These are phyloP conservation scores for Trypanosoma vivax DNA, from an alignment of 208 protist species.

Conservation along the genomic window DNA sequence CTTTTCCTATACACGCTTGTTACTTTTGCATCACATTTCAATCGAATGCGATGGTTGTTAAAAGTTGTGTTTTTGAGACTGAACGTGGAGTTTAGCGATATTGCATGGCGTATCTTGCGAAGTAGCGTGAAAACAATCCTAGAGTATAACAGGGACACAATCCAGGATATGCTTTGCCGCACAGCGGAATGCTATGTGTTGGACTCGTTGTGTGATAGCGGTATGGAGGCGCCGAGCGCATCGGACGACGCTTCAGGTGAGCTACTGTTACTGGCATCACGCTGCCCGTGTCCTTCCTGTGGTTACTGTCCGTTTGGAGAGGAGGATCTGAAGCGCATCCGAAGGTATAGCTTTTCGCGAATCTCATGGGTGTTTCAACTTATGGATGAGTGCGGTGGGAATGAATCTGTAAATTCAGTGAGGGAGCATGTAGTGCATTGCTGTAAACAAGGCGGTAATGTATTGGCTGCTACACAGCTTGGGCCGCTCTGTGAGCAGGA, in stretches of 20 bases:
- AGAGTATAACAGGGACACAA: conserved; percentile 6
- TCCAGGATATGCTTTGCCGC: conserved; percentile 7
- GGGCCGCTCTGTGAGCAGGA: background rate
- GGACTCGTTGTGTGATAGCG: background rate
- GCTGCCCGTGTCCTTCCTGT: background rate
- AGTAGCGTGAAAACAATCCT: conserved; percentile 10
- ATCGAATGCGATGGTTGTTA: conserved; percentile 40
- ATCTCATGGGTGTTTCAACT: conserved; percentile 16
- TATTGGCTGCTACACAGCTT: conserved; percentile 7
- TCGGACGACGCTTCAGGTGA: background rate
- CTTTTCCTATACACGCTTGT: conserved; percentile 25
- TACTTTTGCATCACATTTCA: conserved; percentile 48
- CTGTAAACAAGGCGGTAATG: conserved; percentile 5
- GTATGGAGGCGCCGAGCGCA: no score
- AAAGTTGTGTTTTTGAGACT: conserved; percentile 37
- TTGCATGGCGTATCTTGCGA: conserved; percentile 18
- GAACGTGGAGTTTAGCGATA: conserved; percentile 16
- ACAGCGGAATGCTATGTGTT: conserved; percentile 2
- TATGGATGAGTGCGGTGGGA: conserved; percentile 24
- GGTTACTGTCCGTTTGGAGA: background rate
- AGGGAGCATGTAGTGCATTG: conserved; percentile 13
- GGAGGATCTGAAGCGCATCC: background rate
- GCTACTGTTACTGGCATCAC: background rate
- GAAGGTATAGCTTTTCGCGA: conserved; percentile 2
- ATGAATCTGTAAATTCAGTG: conserved; percentile 3